Evolutionary conservation across 2,329 filamentous ascomycete species (phyloP).

Genomic region (Colletotrichum chlorophyti): DNA sequence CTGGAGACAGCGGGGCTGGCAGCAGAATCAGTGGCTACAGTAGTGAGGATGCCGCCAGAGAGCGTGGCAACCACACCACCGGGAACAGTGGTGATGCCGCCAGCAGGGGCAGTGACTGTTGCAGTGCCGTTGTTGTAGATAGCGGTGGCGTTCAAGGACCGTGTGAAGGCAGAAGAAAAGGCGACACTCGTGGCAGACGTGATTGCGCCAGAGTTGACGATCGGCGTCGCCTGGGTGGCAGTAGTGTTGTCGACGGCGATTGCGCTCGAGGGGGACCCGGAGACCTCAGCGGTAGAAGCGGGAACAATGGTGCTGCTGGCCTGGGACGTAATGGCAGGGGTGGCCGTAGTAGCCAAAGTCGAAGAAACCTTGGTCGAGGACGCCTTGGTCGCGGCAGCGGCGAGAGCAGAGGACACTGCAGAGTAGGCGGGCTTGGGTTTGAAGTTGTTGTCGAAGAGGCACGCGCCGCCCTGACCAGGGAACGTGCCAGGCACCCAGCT

Average conservation of each 20-base stretch:
- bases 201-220: not conserved
- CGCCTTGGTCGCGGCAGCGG: conserved; percentile 33
- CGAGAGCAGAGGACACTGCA: conserved; percentile 42
- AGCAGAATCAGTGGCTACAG: no score
- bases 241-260: not conserved
- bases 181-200: not conserved
- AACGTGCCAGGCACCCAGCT: conserved; percentile 46
- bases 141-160: not conserved
- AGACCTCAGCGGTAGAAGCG: not conserved
- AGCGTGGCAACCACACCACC: not conserved
- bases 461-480: conserved; percentile 45
- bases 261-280: not conserved
- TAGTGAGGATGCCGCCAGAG: not conserved
- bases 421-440: conserved; percentile 47
- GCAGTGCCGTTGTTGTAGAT: not conserved
- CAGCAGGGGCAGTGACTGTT: not conserved
- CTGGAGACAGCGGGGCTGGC: not conserved
- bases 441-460: conserved; percentile 43
- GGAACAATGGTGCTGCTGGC: not conserved
- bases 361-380: not conserved
- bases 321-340: not conserved
- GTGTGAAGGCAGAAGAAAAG: not conserved
- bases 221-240: not conserved
- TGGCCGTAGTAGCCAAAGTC: not conserved
- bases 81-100: not conserved